Evolutionary conservation across 1,284 basidiomycete genomes (phyloP).

Genomic region (Heterobasidion occidentale): DNA sequence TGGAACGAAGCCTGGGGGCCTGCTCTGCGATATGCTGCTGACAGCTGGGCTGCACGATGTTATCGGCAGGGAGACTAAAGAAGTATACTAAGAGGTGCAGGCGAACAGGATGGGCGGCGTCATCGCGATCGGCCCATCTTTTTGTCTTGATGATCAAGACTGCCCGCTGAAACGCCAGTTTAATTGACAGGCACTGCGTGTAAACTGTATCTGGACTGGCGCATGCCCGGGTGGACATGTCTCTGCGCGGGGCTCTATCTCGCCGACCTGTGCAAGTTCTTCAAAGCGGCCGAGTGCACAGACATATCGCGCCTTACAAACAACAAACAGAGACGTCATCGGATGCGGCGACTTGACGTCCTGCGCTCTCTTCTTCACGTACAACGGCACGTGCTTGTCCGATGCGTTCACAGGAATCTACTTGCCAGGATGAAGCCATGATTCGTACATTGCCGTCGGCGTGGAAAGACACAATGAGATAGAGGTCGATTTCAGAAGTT

Average conservation of each 20-base stretch:
- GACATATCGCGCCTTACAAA: constrained; percentile 23
- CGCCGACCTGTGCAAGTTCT: constrained; percentile 67
- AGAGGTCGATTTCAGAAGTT: constrained; percentile 58
- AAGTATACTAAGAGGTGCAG: constrained; percentile 61
- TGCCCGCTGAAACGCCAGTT: background rate
- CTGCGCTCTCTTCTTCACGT: constrained; percentile 55
- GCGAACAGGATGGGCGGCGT: constrained; percentile 46
- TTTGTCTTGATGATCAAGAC: background rate
- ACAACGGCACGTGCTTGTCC: constrained; percentile 51
- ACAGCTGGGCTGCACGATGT: constrained; percentile 49
- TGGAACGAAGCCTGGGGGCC: constrained; percentile 31
- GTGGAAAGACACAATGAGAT: constrained; percentile 46
- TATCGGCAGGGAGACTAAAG: constrained; percentile 28
- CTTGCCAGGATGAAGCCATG: constrained; percentile 37
- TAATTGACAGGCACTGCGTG: constrained; percentile 49
- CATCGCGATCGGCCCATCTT: constrained; percentile 44
- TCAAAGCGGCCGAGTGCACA: constrained; percentile 47
- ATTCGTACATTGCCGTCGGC: constrained; percentile 61
- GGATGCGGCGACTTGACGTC: constrained; percentile 53
- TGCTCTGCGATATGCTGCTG: constrained; percentile 56
- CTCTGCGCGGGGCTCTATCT: constrained; percentile 57
- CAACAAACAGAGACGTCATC: constrained; percentile 42
- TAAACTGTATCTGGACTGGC: constrained; percentile 53
- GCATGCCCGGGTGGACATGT: constrained; percentile 65
- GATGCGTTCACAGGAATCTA: constrained; percentile 54